These are phyloP conservation scores for Phytomonas sp. DNA, from an alignment of 208 protist genomes.

Conservation along the genomic window DNA sequence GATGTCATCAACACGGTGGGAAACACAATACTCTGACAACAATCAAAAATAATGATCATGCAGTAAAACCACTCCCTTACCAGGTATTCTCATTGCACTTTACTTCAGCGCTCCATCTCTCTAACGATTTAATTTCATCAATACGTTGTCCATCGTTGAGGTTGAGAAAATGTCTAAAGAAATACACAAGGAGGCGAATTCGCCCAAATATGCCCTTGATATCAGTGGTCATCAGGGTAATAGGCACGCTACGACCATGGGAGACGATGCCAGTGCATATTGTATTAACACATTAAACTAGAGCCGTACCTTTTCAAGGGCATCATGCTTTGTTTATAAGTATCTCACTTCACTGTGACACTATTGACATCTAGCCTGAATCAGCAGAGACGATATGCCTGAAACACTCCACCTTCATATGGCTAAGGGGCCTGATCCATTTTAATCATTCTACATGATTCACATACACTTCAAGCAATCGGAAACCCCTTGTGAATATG, in stretches of 20 bases:
- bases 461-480: constrained; percentile 58
- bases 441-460: constrained; percentile 50
- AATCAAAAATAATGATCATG: not conserved
- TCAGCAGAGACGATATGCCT: constrained; percentile 60
- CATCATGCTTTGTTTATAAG: constrained; percentile 24
- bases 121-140: not conserved
- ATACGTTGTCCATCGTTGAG: not conserved
- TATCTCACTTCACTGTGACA: not conserved
- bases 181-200: constrained; percentile 59
- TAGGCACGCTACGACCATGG: constrained; percentile 30
- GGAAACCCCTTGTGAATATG: constrained; percentile 36
- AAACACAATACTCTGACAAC: not conserved
- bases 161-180: not conserved
- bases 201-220: constrained; percentile 56
- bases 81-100: not conserved
- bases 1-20: not conserved
- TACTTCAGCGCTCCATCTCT: not conserved
- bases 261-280: constrained; percentile 59
- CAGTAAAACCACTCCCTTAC: not conserved
- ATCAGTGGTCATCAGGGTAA: constrained; percentile 48
- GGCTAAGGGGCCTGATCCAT: constrained; percentile 33
- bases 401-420: constrained; percentile 68
- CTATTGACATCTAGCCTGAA: constrained; percentile 23
- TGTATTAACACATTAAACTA: constrained; percentile 51
- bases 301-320: constrained; percentile 31